Base-by-base conservation (phyloP, 768 basidiomycete species). In the Daedaleopsis sinensis region DNA sequence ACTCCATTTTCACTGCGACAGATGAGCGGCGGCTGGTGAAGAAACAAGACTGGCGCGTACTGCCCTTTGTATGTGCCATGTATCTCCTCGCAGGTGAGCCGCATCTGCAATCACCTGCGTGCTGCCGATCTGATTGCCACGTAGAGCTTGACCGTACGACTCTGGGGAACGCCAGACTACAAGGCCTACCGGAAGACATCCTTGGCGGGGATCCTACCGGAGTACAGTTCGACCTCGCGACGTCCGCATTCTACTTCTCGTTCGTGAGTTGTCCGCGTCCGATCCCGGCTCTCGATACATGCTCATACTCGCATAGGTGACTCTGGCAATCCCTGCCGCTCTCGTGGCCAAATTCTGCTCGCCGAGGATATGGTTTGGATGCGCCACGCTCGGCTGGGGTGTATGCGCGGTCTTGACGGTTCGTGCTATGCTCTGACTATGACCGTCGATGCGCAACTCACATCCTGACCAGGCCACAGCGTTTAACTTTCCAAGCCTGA, bases 161-260 rank as follows among this genome's bases (percentile, higher is more conserved):
- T 69, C 70, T 92, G 43, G 91, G 91, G 18, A 93, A 93, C 68
- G 91, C 91, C 49, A 82, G 90, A 51, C 76, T 92, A 38, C 89
- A 89, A 74, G 87, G 89, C 11, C 74, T 93, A 13, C 82, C 87
- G 3, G 70, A 83, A 43, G 88, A 92, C 61, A 74, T 69, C 13
- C 82, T 93, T 12, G 80, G 80, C 13, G 89, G 90, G 7, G 91
- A 92, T 66, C 81, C 82, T 11, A 86, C 84, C 0, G 90, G 91
- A 1, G 63, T 79, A 21, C 76, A 85, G n/a, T 92, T 90, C 68
- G 90, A 90, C 69, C 91, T 89, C 90, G 73, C 90, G 47, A 89
- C 87, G 57, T 87, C 90, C 1, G 79, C 81, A 7, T 93, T 93
- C 75, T 93, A 87, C 74, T 85, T 93, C 73, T 85, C 91, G 64